Conservation (phyloP, 257 asterid genomes). For the Jacaranda mimosifolia region DNA sequence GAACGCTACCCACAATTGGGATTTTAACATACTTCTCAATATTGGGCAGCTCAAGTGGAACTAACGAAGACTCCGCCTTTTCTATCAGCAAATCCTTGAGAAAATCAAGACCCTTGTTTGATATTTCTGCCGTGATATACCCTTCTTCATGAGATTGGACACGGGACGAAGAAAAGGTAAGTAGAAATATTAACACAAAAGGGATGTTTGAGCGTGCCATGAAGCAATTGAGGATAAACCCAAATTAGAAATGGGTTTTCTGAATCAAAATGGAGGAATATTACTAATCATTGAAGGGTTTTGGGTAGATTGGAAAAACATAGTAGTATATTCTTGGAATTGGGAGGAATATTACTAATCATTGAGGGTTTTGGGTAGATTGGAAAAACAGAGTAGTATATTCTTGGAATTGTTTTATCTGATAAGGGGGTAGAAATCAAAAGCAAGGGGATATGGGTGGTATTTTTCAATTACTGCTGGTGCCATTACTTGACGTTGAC, state of each 20-base stretch:
- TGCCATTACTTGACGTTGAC: no score
- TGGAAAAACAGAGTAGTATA: not conserved
- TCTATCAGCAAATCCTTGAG: constrained; percentile 65
- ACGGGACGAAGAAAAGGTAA: constrained; percentile 32
- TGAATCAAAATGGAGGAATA: constrained; percentile 1
- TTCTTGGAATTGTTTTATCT: not conserved
- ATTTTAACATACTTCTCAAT: constrained; percentile 63
- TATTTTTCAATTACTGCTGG: no score
- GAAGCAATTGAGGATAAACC: constrained; percentile 15
- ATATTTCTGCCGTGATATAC: constrained; percentile 58
- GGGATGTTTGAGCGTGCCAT: constrained; percentile 49
- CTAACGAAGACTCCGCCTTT: constrained; percentile 66
- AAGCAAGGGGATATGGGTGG: no score
- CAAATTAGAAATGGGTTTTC: constrained; percentile 10
- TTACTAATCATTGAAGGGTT: not conserved
- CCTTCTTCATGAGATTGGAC: constrained; percentile 65
- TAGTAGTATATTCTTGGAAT: constrained; percentile 4
- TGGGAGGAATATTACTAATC: not conserved
- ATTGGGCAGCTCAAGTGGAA: constrained; percentile 76
- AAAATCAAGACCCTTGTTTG: constrained; percentile 83
- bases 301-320: not conserved
- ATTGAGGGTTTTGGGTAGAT: constrained; percentile 1
- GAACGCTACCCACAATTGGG: constrained; percentile 75
- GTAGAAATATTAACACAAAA: constrained; percentile 34
- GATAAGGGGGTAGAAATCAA: no score